Base-by-base conservation (phyloP, 2,329 filamentous ascomycete species). In the Aspergillus sp. region DNA sequence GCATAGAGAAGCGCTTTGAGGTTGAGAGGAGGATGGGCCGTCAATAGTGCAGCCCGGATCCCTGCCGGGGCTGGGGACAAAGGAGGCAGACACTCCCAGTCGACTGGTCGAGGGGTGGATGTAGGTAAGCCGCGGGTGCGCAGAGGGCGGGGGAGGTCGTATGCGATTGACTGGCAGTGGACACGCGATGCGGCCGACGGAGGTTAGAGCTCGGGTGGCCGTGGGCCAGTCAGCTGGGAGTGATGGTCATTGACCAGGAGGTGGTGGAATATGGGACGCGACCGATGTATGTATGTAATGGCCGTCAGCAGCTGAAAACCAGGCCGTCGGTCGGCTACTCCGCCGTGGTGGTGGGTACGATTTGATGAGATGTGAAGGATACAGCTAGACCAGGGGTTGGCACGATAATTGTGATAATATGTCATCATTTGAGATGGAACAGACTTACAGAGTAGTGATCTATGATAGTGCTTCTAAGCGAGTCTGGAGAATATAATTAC, bases 181-280 rank as follows among this genome's bases (percentile, higher is more conserved):
- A 58, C 41, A 58, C 55, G 58, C 55, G 51, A 61, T 60, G 58
- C 61, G 63, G 57, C 59, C 53, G 49, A 46, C 43, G 47, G 56
- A 64, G 55, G 58, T 55, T 58, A 63, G 61, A 61, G 55, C 49
- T 43, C 61, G 62, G 58, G 58, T 57, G 59, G 23, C 34, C 58
- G 50, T 51, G 60, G 56, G 51, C 66, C 65, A 68, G 64, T 68
- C 57, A 65, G 56, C 50, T 56, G 54, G 48, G 56, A 19, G 55
- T 52, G 46, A 53, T 54, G 56, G 41, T 45, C 29, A 51, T 58
- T 55, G 53, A 53, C 6, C 4, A 23, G 21, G 57, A 34, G 32
- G n/a, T 34, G 4, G 11, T 38, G 25, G 61, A 58, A 56, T 54
- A 58, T 63, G 58, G 64, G 52, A 66, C 63, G 63, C 64, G 65